Percentiles rank a stretch among this genome's conserved stretches.
Conservation (phyloP, 2,329 filamentous ascomycete genomes). For the Epichloe scottii region DNA sequence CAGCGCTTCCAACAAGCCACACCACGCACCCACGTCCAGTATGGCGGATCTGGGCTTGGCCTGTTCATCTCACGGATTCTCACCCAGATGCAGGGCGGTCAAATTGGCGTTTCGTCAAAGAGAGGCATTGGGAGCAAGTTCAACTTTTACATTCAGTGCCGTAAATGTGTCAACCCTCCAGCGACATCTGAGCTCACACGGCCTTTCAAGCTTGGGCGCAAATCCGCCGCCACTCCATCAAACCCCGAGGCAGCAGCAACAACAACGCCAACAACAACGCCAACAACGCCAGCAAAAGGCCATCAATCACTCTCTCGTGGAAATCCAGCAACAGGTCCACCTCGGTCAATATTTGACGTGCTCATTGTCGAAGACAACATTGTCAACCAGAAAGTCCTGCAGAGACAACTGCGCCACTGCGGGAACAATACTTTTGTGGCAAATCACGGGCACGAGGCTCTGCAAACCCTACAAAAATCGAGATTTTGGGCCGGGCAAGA, state of each 20-base stretch:
- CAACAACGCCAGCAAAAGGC: not conserved
- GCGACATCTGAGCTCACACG: slow-evolving; percentile 24
- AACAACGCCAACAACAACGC: too few relatives aligned
- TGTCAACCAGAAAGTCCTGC: slow-evolving; percentile 52
- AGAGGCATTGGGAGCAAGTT: slow-evolving; percentile 61
- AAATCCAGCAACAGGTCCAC: slow-evolving; percentile 7
- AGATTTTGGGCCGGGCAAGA: slow-evolving; percentile 41
- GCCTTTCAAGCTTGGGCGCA: slow-evolving; percentile 23
- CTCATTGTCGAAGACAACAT: slow-evolving; percentile 58
- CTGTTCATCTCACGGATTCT: slow-evolving; percentile 67
- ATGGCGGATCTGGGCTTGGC: slow-evolving; percentile 57
- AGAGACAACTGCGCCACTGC: slow-evolving; percentile 46
- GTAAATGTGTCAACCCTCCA: slow-evolving; percentile 35
- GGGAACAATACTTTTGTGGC: slow-evolving; percentile 50
- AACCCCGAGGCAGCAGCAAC: slow-evolving; percentile 9
- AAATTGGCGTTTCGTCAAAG: slow-evolving; percentile 59
- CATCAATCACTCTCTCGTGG: not conserved
- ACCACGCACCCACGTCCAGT: slow-evolving; percentile 58
- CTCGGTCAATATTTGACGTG: slow-evolving; percentile 33
- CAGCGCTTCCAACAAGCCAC: slow-evolving; percentile 57
- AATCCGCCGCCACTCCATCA: slow-evolving; percentile 4
- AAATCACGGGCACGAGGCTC: slow-evolving; percentile 51
- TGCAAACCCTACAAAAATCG: slow-evolving; percentile 43
- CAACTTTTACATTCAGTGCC: slow-evolving; percentile 62
- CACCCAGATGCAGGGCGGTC: slow-evolving; percentile 64